Percentiles rank a stretch among this genome's conserved stretches.
These are phyloP conservation scores for Heliosperma pusillum DNA, from an alignment of 148 eudicot species.

Conservation along the genomic window DNA sequence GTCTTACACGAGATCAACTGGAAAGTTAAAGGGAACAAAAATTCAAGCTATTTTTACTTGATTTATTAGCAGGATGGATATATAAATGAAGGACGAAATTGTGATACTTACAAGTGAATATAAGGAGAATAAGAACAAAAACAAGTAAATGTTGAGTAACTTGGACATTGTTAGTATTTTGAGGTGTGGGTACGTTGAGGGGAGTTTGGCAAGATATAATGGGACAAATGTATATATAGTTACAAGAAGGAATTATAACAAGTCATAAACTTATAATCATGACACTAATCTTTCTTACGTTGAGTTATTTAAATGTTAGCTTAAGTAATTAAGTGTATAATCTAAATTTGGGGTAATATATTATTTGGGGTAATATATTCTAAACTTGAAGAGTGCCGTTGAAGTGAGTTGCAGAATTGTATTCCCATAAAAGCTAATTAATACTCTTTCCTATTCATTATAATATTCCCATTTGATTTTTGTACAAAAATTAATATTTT, in stretches of 20 bases:
- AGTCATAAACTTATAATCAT: background rate
- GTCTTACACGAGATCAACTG: background rate
- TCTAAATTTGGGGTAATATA: too few relatives aligned
- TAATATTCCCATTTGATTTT: too few relatives aligned
- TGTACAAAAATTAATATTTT: too few relatives aligned
- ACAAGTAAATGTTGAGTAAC: conserved; percentile 9
- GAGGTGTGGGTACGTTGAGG: conserved; percentile 13
- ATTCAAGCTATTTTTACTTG: background rate
- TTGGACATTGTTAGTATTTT: conserved; percentile 22
- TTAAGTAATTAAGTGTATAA: background rate
- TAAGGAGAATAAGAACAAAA: conserved; percentile 24
- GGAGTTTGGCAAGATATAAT: conserved; percentile 23
- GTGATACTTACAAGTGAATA: conserved; percentile 26
- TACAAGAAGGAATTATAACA: background rate
- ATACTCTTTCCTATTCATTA: background rate
- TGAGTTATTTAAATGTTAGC: background rate
- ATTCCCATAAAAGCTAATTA: too few relatives aligned
- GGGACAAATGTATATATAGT: conserved; percentile 30
- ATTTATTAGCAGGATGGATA: background rate
- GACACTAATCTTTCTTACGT: background rate
- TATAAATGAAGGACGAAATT: background rate
- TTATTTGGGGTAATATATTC: background rate
- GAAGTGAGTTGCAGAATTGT: background rate
- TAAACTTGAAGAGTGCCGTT: background rate
- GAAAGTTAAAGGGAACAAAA: too few relatives aligned